Evolutionary conservation across 495 filamentous ascomycete genomes (phyloP), one percentile per base, ranked within the genome.

Genomic region (Talaromyces liani): DNA sequence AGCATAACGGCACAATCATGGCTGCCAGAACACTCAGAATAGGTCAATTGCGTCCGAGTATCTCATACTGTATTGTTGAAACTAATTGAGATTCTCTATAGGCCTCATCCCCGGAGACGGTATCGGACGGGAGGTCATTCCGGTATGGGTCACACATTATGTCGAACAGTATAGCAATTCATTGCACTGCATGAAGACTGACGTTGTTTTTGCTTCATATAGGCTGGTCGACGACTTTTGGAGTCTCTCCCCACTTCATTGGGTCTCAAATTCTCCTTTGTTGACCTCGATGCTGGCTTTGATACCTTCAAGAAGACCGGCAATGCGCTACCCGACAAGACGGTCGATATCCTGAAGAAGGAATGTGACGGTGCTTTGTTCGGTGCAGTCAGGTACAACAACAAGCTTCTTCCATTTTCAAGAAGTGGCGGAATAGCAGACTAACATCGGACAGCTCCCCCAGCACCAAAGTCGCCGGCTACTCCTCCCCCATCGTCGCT

Each of bases 111-210:
- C 94, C 74, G 94, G 94, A 73, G 94, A 98, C 80, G 94, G 94
- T 75, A 98, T 98, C 76, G 94, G 94, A 74, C 91, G 90, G 71
- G 94, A 98, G 79, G 94, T 98, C 74, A 97, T 98, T 77, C 95
- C 95, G 67, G 82, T 84, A 73, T 65, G 77, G 69, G 31, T 36
- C 54, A 20, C 24, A 10, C 49, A n/a, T n/a, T n/a, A n/a, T n/a
- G n/a, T n/a, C n/a, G n/a, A n/a, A n/a, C n/a, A n/a, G n/a, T n/a
- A n/a, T n/a, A n/a, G n/a, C n/a, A n/a, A n/a, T n/a, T n/a, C n/a
- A n/a, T n/a, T n/a, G n/a, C n/a, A n/a, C n/a, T 18, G 45, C 5
- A 8, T 6, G 2, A 66, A 2, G 66, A 66, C 65, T 65, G 58
- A 39, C 47, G 41, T 54, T 49, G 1, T 22, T 6, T 20, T 22